phyloP scores from a whole-genome alignment of 352 stramenopile genomes.

The Aphanomyces euteiches region DNA sequence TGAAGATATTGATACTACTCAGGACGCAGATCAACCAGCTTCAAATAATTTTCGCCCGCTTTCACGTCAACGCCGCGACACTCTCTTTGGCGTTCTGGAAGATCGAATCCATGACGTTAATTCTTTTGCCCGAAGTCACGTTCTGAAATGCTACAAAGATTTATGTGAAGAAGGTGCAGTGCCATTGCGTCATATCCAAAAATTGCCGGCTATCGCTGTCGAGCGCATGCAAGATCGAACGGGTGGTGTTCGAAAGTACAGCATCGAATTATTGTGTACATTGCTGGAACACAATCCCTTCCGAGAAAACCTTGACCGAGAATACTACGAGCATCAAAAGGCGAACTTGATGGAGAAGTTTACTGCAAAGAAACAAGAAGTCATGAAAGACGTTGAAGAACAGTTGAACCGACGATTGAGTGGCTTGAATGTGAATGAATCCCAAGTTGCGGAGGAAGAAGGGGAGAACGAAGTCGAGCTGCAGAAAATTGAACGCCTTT shows the following conservation, averaged over 20 bases:
- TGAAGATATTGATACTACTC: conserved; percentile 23
- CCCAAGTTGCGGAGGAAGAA: conserved; percentile 33
- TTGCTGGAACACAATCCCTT: conserved; percentile 94
- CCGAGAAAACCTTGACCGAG: conserved; percentile 83
- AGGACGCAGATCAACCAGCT: conserved; percentile 35
- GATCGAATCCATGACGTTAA: conserved; percentile 90
- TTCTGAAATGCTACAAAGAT: conserved; percentile 87
- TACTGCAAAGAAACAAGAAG: conserved; percentile 58
- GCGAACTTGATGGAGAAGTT: conserved; percentile 59
- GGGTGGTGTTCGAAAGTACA: conserved; percentile 87
- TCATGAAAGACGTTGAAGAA: conserved; percentile 79
- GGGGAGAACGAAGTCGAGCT: conserved; percentile 62
- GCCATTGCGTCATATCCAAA: conserved; percentile 55
- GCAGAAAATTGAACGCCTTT: conserved; percentile 61
- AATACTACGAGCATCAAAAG: conserved; percentile 81
- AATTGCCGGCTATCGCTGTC: conserved; percentile 71
- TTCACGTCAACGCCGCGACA: conserved; percentile 58
- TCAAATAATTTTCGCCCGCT: conserved; percentile 41
- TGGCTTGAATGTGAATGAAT: conserved; percentile 34
- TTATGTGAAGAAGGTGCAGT: conserved; percentile 83
- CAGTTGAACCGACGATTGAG: conserved; percentile 46
- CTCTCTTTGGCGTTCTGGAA: conserved; percentile 85
- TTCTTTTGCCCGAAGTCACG: conserved; percentile 87
- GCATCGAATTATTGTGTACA: conserved; percentile 80
- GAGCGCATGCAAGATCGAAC: conserved; percentile 92